Conservation (phyloP, 768 basidiomycete species). For the Daedaleopsis nitida region DNA sequence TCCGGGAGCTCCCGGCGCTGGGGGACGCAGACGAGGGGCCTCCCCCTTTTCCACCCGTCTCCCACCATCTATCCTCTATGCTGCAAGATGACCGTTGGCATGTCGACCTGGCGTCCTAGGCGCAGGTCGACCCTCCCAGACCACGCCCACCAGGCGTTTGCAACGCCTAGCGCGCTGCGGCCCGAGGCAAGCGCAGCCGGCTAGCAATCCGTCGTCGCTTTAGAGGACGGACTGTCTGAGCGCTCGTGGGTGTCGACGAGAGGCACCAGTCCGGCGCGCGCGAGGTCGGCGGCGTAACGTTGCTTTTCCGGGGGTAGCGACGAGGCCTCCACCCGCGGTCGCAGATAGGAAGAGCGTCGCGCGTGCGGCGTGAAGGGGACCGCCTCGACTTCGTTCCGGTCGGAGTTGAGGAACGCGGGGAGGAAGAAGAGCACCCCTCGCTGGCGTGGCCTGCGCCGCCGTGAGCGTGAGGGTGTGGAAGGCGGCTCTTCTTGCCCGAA, state of each 20-base stretch:
- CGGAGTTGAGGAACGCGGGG: conserved; percentile 72
- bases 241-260: conserved; percentile 7
- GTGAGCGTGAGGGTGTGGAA: conserved; percentile 50
- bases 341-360: conserved; percentile 30
- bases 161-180: conserved; percentile 11
- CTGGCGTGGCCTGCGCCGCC: conserved; percentile 44
- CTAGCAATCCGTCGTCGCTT: conserved; percentile 10
- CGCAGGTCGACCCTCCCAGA: background rate
- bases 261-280: conserved; percentile 32
- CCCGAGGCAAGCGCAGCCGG: background rate
- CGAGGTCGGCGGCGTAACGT: conserved; percentile 38
- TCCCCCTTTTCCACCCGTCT: background rate
- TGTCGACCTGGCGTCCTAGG: background rate
- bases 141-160: background rate
- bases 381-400: conserved; percentile 32
- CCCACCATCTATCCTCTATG: background rate
- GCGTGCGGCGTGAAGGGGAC: conserved; percentile 20
- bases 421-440: conserved; percentile 79
- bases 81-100: background rate
- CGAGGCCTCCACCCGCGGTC: conserved; percentile 5
- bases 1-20: background rate
- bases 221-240: conserved; percentile 15
- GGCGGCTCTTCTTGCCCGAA: conserved; percentile 40
- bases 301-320: conserved; percentile 48
- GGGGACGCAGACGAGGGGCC: background rate